Evolutionary conservation across 352 stramenopile species (phyloP), one percentile per base, ranked within the genome.

Genomic region (Globisporangium splendens): DNA sequence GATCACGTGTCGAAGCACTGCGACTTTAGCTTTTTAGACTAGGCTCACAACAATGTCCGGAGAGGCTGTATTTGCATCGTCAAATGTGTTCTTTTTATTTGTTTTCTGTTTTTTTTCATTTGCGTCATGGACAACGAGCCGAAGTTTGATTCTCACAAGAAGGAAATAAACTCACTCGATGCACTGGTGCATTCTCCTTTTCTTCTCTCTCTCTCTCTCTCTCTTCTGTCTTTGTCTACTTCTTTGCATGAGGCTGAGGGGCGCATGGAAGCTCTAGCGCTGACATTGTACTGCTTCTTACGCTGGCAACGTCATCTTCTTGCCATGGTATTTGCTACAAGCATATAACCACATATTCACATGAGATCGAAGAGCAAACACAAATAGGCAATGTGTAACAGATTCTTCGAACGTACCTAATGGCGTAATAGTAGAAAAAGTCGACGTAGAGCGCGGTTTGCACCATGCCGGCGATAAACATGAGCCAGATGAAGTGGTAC

Each of bases 381-480:
- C 15, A 18, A 54, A 50, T 35, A 35, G 12, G 5, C n/a, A 49
- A 8, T 20, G 28, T 43, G 17, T n/a, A 15, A 24, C 44, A 33
- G 17, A 47, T 2, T 8, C 5, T 6, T 18, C 17, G 14, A 14
- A 8, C 68, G 55, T 61, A 95, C 86, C 86, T 95, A 56, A 96
- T 90, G 50, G 96, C 77, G 72, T 99, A 99, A 83, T 99, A 99
- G 86, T 99, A 99, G 83, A 99, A 99, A 62, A 99, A 99, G 77
- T 99, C 98, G 22, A 97, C 94, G 82, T 99, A 99, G 38, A 99
- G 84, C 47, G 93, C 80, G 1, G 98, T 99, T 79, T 99, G 98
- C 58, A 99, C 86, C 61, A 99, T 94, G 20, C 97, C 98, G 54
- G 92, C 97, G 65, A 99, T 96, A 70, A 99, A 99, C 63, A 98